phyloP scores from a whole-genome alignment of 306 rosid species.

The Nissolia schottii region DNA sequence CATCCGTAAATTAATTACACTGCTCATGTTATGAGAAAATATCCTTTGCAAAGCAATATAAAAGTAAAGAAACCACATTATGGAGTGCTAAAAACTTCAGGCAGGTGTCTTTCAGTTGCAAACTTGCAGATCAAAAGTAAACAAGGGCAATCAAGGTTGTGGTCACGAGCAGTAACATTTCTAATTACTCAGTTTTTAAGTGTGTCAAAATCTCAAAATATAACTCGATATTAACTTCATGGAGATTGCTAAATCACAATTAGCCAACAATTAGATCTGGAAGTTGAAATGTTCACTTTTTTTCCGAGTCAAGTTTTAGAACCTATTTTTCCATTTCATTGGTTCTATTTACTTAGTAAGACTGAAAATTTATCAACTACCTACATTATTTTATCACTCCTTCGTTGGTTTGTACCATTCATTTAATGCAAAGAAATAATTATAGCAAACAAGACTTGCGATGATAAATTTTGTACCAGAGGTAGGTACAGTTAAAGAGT shows the following conservation, averaged over 20 bases:
- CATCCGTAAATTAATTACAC: no score
- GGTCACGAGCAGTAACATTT: conserved; percentile 8
- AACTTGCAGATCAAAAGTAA: conserved; percentile 1
- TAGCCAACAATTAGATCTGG: background rate
- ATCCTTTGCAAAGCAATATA: no score
- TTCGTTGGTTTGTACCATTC: background rate
- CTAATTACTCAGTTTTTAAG: background rate
- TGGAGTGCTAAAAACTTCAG: conserved; percentile 2
- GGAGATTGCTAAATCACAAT: conserved; percentile 8
- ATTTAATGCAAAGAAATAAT: background rate
- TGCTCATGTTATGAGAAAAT: no score
- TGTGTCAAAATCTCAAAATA: conserved; percentile 6
- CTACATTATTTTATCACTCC: background rate
- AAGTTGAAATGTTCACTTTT: background rate
- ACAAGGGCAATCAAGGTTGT: conserved; percentile 8
- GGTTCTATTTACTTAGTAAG: conserved; percentile 4
- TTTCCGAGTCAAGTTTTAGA: background rate
- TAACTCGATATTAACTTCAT: background rate
- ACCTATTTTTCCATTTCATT: background rate
- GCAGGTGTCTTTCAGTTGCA: background rate
- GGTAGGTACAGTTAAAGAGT: background rate
- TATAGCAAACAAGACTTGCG: background rate
- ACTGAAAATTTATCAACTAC: conserved; percentile 9
- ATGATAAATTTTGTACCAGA: background rate
- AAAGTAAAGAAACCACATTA: no score